Percentiles rank a stretch among this genome's conserved stretches.
Conservation (phyloP, 495 filamentous ascomycete species). For the Neurospora hispaniola region DNA sequence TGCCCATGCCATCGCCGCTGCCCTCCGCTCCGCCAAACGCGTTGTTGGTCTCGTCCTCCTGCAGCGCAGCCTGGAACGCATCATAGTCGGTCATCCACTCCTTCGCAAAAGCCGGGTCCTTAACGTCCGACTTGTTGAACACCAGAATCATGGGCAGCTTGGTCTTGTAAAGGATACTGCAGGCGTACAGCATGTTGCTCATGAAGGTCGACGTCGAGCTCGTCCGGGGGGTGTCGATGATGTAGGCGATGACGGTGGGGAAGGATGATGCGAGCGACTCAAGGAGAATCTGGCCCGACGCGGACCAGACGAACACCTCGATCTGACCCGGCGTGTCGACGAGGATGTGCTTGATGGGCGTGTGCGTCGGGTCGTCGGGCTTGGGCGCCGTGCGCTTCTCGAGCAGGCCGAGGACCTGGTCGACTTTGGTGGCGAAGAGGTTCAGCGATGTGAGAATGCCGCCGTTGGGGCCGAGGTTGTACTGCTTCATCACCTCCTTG, state of each 20-base stretch:
- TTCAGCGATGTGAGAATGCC: constrained; percentile 96
- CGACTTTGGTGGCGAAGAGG: constrained; percentile 93
- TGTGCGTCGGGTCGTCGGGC: constrained; percentile 46
- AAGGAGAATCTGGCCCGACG: constrained; percentile 84
- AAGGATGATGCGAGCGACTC: constrained; percentile 87
- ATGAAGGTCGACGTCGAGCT: constrained; percentile 93
- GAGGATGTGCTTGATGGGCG: constrained; percentile 71
- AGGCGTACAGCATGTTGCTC: constrained; percentile 99
- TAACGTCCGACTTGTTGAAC: constrained; percentile 96
- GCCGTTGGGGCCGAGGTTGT: constrained; percentile 94
- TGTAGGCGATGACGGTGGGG: constrained; percentile 92
- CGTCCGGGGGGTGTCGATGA: constrained; percentile 91
- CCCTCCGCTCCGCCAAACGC: constrained; percentile 69
- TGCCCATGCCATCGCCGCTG: constrained; percentile 38
- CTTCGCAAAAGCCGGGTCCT: constrained; percentile 83
- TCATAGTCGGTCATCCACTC: constrained; percentile 99
- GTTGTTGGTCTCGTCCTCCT: constrained; percentile 65
- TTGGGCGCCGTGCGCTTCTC: constrained; percentile 75
- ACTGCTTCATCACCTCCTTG: constrained; percentile 98
- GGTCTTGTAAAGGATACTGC: constrained; percentile 96
- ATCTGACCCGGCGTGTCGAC: constrained; percentile 97
- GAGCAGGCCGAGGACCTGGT: constrained; percentile 79
- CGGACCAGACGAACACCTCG: constrained; percentile 97
- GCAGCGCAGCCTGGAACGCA: constrained; percentile 79
- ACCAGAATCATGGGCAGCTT: constrained; percentile 96